A percentile compares a stretch with the other conserved stretches of the same genome.
phyloP scores from a whole-genome alignment of 2,329 filamentous ascomycete species.

The Sclerotinia glacialis region DNA sequence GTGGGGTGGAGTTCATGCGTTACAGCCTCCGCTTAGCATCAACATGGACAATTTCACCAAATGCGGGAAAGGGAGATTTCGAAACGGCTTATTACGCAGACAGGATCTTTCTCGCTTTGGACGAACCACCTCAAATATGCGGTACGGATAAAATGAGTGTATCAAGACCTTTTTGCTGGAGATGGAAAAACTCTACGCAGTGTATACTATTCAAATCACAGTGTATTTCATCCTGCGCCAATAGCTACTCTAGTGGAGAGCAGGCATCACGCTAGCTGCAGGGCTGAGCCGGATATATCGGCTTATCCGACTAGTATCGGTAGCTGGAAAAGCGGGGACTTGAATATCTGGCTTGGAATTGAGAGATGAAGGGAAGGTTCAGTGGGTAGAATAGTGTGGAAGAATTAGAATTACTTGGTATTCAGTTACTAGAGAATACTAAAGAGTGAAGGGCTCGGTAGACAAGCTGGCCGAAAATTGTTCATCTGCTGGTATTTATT shows the following conservation, averaged over 20 bases:
- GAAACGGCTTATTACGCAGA: neutral
- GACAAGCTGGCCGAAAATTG: neutral
- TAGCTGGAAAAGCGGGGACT: neutral
- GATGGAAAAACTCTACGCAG: no score
- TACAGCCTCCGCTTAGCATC: no score
- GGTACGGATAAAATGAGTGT: no score
- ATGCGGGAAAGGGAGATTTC: neutral
- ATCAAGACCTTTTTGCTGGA: no score
- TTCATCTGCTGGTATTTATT: neutral
- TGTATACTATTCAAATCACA: no score
- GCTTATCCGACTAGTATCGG: neutral
- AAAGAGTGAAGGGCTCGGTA: neutral
- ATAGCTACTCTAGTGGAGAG: no score
- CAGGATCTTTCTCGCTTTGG: no score
- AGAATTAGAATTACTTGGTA: neutral
- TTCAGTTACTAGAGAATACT: no score
- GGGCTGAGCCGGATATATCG: conserved; percentile 15
- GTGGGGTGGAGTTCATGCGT: neutral
- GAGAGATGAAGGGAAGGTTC: neutral
- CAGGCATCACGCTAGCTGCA: neutral
- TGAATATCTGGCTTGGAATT: neutral
- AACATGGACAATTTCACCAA: no score
- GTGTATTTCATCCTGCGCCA: no score
- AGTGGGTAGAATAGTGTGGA: neutral
- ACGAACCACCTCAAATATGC: no score